These are phyloP conservation scores for Primulina tabacum DNA, from an alignment of 257 asterid species.

Conservation along the genomic window DNA sequence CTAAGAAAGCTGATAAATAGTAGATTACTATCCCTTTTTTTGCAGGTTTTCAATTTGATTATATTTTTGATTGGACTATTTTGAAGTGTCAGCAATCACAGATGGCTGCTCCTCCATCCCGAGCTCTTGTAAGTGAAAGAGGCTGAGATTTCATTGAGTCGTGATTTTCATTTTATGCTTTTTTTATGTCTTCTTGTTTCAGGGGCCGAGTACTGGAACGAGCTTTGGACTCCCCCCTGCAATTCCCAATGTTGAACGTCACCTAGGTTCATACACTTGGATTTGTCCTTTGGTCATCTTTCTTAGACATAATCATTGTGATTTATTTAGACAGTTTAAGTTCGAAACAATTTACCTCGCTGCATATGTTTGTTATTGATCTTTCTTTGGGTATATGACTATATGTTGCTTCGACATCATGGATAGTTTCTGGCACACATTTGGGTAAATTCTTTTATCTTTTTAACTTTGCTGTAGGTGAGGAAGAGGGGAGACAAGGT, in stretches of 20 bases:
- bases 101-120: constrained; percentile 34
- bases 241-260: constrained; percentile 36
- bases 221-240: constrained; percentile 90
- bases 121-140: constrained; percentile 55
- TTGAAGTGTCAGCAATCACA: constrained; percentile 28
- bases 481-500: constrained; percentile 44
- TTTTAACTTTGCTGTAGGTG: constrained; percentile 34
- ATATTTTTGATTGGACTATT: constrained; percentile 38
- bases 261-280: neutral
- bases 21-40: neutral
- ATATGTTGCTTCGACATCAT: neutral
- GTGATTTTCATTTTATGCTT: constrained; percentile 8
- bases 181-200: constrained; percentile 19
- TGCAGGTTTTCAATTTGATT: constrained; percentile 34
- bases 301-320: neutral
- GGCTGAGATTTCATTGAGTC: constrained; percentile 8
- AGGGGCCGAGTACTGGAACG: constrained; percentile 79
- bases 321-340: neutral
- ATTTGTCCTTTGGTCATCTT: neutral
- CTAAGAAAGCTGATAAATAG: neutral
- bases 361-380: neutral
- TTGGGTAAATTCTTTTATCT: neutral
- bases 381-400: neutral
- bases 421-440: neutral
- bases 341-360: neutral